Conservation (phyloP, 2,329 filamentous ascomycete species). For the Penicillium sp. region DNA sequence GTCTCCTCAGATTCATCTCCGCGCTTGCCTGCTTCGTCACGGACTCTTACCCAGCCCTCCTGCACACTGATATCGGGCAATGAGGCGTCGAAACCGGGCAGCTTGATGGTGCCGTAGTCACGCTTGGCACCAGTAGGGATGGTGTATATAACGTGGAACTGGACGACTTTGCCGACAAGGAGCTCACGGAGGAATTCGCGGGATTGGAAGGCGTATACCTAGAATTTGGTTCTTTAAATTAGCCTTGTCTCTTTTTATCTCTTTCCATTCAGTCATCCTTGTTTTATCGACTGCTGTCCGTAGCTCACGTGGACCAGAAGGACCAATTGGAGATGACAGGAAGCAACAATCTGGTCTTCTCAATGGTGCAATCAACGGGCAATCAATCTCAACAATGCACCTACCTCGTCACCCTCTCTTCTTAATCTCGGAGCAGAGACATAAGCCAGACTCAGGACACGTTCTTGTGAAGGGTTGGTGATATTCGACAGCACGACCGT, state of each 20-base stretch:
- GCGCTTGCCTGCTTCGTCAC: conserved; percentile 81
- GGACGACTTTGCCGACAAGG: conserved; percentile 79
- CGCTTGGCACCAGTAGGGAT: conserved; percentile 74
- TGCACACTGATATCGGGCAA: conserved; percentile 81
- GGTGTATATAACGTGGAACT: conserved; percentile 82
- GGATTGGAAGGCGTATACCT: conserved; percentile 86
- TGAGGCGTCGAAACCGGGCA: conserved; percentile 66
- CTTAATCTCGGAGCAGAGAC: conserved; percentile 82
- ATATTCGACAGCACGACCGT: conserved; percentile 80
- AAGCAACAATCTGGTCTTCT: neutral
- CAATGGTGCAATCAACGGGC: neutral
- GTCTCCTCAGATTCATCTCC: conserved; percentile 83
- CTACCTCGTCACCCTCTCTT: conserved; percentile 81
- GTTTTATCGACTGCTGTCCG: neutral
- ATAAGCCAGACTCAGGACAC: conserved; percentile 85
- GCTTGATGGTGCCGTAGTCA: conserved; percentile 79
- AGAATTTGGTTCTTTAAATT: neutral
- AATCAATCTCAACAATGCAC: conserved; percentile 18
- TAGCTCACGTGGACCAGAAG: neutral
- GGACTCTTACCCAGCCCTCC: conserved; percentile 87
- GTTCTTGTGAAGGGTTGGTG: conserved; percentile 77
- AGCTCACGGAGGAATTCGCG: conserved; percentile 86
- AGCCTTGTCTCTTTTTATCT: neutral
- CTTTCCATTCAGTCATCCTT: neutral
- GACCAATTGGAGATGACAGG: neutral